These are phyloP conservation scores for Penicillium pancosmium DNA, from an alignment of 495 filamentous ascomycete species.

Conservation along the genomic window DNA sequence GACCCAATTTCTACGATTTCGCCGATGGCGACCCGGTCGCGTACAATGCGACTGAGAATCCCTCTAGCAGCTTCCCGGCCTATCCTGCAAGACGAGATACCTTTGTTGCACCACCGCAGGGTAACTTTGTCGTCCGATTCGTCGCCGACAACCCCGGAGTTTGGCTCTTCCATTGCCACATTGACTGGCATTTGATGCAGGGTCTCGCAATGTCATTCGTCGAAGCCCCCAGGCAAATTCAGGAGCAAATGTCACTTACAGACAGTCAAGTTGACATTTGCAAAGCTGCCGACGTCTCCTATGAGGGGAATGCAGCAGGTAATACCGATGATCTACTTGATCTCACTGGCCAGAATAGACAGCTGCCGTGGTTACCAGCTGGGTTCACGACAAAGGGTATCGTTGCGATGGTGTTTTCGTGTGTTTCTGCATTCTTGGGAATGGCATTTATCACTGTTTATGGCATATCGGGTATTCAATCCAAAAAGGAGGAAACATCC, in stretches of 20 bases:
- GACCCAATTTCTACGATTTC: conserved; percentile 43
- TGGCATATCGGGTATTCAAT: conserved; percentile 31
- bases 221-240: conserved; percentile 64
- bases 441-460: conserved; percentile 70
- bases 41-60: conserved; percentile 40
- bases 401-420: conserved; percentile 73
- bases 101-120: conserved; percentile 53
- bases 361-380: conserved; percentile 58
- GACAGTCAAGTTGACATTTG: conserved; percentile 64
- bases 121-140: conserved; percentile 68
- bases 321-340: conserved; percentile 66
- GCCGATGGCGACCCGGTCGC: conserved; percentile 38
- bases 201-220: conserved; percentile 46
- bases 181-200: conserved; percentile 62
- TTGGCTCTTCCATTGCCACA: conserved; percentile 64
- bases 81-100: conserved; percentile 60
- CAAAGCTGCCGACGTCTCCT: conserved; percentile 39
- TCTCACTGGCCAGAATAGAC: conserved; percentile 59
- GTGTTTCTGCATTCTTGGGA: conserved; percentile 67
- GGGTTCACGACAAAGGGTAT: conserved; percentile 77
- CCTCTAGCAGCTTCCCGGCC: conserved; percentile 24
- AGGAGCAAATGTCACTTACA: conserved; percentile 62
- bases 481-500: background rate
- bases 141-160: conserved; percentile 65
- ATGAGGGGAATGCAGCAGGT: conserved; percentile 72